Conservation (phyloP, 2,329 filamentous ascomycete genomes). For the Phyllosticta citriasiana region DNA sequence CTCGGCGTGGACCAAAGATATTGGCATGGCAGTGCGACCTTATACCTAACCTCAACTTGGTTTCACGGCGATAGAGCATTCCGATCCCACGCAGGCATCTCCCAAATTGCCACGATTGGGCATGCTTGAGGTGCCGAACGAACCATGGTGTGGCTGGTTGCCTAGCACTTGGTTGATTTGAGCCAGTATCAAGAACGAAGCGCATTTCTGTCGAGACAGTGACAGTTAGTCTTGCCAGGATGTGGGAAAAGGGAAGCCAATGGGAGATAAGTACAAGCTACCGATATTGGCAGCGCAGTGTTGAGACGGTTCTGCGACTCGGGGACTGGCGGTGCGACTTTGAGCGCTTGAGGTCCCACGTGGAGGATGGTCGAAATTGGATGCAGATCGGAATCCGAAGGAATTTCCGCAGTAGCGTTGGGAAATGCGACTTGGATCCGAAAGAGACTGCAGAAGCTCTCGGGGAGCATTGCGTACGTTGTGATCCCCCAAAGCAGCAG, state of each 20-base stretch:
- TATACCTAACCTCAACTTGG: background rate
- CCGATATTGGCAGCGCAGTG: background rate
- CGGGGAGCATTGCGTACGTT: background rate
- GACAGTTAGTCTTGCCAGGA: background rate
- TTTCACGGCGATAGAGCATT: background rate
- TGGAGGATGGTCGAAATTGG: background rate
- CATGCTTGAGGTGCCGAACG: background rate
- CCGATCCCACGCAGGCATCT: background rate
- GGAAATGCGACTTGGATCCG: background rate
- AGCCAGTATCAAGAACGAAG: background rate
- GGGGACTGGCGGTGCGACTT: background rate
- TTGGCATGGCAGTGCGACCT: conserved; percentile 5
- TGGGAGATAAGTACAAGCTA: background rate
- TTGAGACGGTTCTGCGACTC: background rate
- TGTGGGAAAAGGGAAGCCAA: background rate
- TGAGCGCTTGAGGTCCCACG: background rate
- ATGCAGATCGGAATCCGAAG: background rate
- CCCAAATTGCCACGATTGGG: background rate
- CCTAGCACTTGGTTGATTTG: background rate
- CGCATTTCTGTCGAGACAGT: background rate
- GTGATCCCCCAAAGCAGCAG: background rate
- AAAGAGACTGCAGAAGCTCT: background rate
- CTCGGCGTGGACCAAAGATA: background rate
- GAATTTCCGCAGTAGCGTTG: background rate
- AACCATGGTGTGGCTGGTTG: background rate